Evolutionary conservation across 345 rosid species (phyloP), one percentile per base, ranked within the genome.

Genomic region (Aethionema arabicum): DNA sequence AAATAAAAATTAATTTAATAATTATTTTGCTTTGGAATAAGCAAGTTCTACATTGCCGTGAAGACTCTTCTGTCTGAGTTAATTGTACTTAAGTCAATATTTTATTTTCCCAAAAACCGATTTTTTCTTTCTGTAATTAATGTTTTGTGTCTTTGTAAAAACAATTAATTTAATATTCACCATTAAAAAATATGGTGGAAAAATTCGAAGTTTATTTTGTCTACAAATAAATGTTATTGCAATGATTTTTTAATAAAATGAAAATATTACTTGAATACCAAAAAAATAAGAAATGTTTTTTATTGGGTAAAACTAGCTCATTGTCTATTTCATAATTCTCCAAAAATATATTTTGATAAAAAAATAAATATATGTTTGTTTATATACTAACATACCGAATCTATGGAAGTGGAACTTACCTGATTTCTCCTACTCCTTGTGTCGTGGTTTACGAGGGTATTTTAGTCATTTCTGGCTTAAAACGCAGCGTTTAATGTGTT

Each of bases 51-150:
- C 38, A 48, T 62, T 57, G 48, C 33, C 73, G 61, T 49, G 50
- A 57, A 66, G 57, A 62, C 63, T 55, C 31, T 32, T 42, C 33
- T 69, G 56, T 69, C 62, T 47, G 27, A 36, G 21, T 35, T 59
- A 67, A 50, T 11, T 42, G 59, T 58, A 39, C 30, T 50, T 33
- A 57, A 31, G 42, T 48, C 41, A 56, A 66, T 32, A 56, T 48
- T 47, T 66, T 7, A 15, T 51, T 42, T 63, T 52, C 43, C 52
- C 59, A 50, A 32, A 32, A 41, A 11, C 9, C 10, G 16, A 7
- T n/a, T 48, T 8, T 15, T 21, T 15, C 36, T 61, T 29, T 16
- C 46, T 48, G 33, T n/a, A n/a, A 8, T 35, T 33, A 59, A 59
- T 45, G 33, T 5, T 52, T 35, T 6, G 5, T 8, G 59, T 36